Conservation (phyloP, 2,329 filamentous ascomycete genomes). For the Fonsecaea multimorphosa region DNA sequence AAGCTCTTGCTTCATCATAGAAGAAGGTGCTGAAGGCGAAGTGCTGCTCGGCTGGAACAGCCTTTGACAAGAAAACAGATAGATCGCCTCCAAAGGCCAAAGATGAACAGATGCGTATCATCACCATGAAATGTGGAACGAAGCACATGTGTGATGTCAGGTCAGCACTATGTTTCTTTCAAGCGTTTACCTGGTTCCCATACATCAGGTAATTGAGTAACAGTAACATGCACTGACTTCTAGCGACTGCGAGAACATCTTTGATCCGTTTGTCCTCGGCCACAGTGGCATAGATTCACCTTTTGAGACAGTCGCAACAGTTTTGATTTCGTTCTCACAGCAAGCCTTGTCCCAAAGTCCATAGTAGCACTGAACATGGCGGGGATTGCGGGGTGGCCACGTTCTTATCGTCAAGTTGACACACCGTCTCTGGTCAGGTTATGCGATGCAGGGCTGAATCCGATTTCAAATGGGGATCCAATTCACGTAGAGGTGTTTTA, state of each 20-base stretch:
- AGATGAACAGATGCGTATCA: neutral
- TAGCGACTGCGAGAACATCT: no score
- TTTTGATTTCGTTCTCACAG: neutral
- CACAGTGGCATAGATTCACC: neutral
- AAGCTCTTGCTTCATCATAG: constrained; percentile 18
- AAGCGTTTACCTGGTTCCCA: no score
- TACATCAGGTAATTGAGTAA: no score
- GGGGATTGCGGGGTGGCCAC: neutral
- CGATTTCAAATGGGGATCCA: neutral
- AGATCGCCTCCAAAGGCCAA: neutral
- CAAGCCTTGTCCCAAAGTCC: neutral
- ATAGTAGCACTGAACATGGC: neutral
- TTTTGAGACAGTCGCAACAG: neutral
- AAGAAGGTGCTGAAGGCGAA: neutral
- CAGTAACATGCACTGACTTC: no score
- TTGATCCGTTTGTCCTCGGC: no score
- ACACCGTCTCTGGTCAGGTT: neutral
- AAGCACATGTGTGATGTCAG: neutral
- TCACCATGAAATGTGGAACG: neutral
- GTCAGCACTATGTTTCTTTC: no score
- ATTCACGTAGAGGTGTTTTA: neutral
- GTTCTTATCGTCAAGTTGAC: neutral
- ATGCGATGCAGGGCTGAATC: neutral
- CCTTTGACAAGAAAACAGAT: neutral
- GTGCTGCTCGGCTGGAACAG: neutral